Conservation (phyloP, 305 asterid genomes). For the Salvia sclarea region DNA sequence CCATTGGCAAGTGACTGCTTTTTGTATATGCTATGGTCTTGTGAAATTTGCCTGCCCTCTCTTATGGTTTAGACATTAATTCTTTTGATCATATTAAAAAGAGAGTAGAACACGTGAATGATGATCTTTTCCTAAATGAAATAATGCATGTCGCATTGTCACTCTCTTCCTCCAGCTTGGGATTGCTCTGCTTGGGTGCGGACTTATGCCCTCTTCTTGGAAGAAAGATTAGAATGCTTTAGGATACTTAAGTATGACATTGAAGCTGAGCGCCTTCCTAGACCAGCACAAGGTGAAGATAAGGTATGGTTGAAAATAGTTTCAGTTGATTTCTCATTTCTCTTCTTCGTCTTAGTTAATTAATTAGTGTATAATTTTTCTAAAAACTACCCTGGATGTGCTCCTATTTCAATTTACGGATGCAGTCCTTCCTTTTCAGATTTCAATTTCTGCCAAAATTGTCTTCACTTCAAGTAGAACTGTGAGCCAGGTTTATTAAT, state of each 20-base stretch:
- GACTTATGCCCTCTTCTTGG: slow-evolving; percentile 90
- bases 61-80: neutral
- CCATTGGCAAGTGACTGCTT: slow-evolving; percentile 59
- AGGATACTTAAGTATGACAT: slow-evolving; percentile 86
- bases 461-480: neutral
- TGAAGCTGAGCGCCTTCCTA: slow-evolving; percentile 94
- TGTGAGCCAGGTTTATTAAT: neutral
- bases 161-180: slow-evolving; percentile 70
- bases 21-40: slow-evolving; percentile 9
- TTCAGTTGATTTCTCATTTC: neutral
- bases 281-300: slow-evolving; percentile 76
- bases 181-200: slow-evolving; percentile 98
- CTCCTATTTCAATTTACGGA: neutral
- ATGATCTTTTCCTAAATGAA: slow-evolving; percentile 3
- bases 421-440: neutral
- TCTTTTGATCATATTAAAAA: neutral
- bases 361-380: neutral
- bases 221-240: slow-evolving; percentile 96
- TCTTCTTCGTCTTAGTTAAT: neutral
- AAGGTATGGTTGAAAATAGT: slow-evolving; percentile 51
- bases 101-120: slow-evolving; percentile 15
- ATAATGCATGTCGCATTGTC: slow-evolving; percentile 16
- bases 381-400: neutral
- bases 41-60: neutral
- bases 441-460: neutral